Conservation (phyloP, 192 early-diverging fungal species). For the Coemansia sp. region DNA sequence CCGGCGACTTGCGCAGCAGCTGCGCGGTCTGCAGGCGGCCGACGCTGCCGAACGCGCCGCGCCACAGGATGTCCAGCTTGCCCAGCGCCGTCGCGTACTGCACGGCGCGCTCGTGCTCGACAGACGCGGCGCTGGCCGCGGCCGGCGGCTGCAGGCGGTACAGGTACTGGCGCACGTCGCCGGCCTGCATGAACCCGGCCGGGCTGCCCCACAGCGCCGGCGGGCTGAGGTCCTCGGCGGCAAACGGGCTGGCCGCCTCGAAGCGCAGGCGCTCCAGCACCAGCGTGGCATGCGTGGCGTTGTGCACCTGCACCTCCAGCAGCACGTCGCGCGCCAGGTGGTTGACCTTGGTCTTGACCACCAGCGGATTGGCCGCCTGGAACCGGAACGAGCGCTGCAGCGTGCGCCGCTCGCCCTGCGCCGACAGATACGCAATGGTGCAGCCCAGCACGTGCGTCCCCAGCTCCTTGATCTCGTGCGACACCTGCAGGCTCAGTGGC, state of each 20-base stretch:
- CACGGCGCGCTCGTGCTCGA: constrained; percentile 29
- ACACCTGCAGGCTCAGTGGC: constrained; percentile 70
- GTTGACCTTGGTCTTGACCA: constrained; percentile 96
- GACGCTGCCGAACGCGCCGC: constrained; percentile 80
- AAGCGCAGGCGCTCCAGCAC: constrained; percentile 85
- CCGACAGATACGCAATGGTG: constrained; percentile 71
- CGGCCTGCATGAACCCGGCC: constrained; percentile 51
- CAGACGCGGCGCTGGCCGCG: constrained; percentile 44
- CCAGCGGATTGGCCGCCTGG: constrained; percentile 90
- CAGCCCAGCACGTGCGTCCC: constrained; percentile 90
- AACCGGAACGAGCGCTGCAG: constrained; percentile 95
- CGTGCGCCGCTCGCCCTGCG: constrained; percentile 62
- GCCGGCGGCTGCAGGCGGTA: constrained; percentile 72
- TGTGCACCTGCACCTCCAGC: constrained; percentile 93
- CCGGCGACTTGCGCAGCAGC: constrained; percentile 75
- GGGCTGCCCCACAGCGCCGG: constrained; percentile 22
- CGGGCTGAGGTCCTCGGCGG: constrained; percentile 41
- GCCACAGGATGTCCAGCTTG: constrained; percentile 94
- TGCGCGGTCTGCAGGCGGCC: constrained; percentile 92
- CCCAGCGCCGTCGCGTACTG: constrained; percentile 79
- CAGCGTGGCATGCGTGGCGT: constrained; percentile 73
- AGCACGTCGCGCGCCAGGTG: constrained; percentile 62
- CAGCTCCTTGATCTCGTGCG: constrained; percentile 95
- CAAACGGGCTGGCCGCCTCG: constrained; percentile 73
- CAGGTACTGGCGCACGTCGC: constrained; percentile 88